phyloP scores from a whole-genome alignment of 768 basidiomycete genomes.

The Lanmaoa rubissima region DNA sequence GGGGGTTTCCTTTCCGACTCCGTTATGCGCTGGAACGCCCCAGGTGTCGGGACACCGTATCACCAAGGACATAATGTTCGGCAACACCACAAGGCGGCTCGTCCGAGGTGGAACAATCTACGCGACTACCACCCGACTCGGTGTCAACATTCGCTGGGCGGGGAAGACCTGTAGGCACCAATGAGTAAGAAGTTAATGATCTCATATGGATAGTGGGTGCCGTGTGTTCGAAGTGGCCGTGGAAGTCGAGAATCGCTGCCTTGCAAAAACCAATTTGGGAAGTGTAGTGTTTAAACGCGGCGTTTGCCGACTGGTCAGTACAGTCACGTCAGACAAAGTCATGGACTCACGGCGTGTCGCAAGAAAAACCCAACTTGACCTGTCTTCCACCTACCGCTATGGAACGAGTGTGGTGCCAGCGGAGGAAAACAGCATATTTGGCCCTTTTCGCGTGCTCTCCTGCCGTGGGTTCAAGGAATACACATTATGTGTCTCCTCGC shows the following conservation, averaged over 20 bases:
- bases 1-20: conserved; percentile 3
- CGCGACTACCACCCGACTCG: not conserved
- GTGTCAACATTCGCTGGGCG: not conserved
- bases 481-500: not conserved
- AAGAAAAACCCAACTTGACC: not conserved
- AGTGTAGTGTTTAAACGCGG: not conserved
- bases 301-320: not conserved
- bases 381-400: not conserved
- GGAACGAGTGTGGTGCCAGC: not conserved
- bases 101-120: not conserved
- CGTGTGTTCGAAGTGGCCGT: not conserved
- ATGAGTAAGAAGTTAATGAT: not conserved
- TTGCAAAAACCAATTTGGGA: conserved; percentile 1
- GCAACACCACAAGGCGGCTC: not conserved
- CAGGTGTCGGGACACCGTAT: not conserved
- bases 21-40: not conserved
- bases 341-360: not conserved
- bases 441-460: not conserved
- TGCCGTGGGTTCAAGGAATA: not conserved
- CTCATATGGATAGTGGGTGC: not conserved
- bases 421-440: not conserved
- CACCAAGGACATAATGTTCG: not conserved
- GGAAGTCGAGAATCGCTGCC: not conserved
- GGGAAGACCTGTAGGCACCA: not conserved
- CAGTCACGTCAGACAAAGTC: no score